Base-by-base conservation (phyloP, 129 eudicot genomes). In the Tagetes patula region DNA sequence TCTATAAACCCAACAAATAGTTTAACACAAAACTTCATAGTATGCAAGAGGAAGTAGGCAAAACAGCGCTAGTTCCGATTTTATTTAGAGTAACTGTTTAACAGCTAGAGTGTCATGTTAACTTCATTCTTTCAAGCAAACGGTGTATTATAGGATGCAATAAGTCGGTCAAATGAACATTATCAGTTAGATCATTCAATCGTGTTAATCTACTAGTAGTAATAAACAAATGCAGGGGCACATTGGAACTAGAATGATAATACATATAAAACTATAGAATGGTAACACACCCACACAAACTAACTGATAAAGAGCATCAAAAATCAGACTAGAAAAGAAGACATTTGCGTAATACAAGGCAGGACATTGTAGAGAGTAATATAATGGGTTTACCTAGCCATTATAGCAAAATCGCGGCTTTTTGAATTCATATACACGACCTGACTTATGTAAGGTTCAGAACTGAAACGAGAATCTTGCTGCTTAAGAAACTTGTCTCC, bases 401-500 rank as follows among this genome's bases (percentile, higher is more conserved):
- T 50, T 40, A 94, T 76, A n/a, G 95, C 92, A 83, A 90, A 94
- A 62, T 86, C 87, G 38, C 74, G 83, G 86, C 82, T 90, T 75
- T 83, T 80, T 75, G 82, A 89, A 80, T 74, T 74, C 80, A 94
- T 86, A 77, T 69, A 80, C 67, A 83, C 89, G 48, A 82, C 98
- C 74, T 83, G 88, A 82, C 98, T 94, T 46, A 90, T 88, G 72
- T 85, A 90, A 77, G 98, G 98, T 76, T 94, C 89, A 72, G 91
- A 79, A 82, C 97, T 94, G 80, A 94, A 86, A 30, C 98, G 91
- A 73, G 84, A 41, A 79, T 94, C 98, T 60, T 94, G 98, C 83
- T 94, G 89, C 78, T 94, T 94, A 46, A 94, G 82, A 85, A 79
- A 94, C 70, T 94, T 94, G 85, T 94, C 98, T 45, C 98, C 98